phyloP scores from a whole-genome alignment of 225 moss, liverwort and hornwort species.

The Antitrichia curtipendula region DNA sequence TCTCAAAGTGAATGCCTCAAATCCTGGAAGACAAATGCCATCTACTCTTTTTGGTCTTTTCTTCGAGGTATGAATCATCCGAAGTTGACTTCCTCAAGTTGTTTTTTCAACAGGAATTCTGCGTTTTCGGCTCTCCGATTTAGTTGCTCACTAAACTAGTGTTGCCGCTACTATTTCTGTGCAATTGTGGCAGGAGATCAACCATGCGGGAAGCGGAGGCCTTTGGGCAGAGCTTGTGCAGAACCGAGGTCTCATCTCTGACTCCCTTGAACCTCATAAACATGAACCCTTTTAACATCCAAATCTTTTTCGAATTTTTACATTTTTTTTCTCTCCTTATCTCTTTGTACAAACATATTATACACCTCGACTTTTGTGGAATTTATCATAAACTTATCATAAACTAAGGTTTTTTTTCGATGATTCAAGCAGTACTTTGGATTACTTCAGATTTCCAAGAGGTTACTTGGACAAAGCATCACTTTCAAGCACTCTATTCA shows the following conservation, averaged over 20 bases:
- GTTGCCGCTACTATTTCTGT: not conserved
- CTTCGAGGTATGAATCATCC: conserved; percentile 49
- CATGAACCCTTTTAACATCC: not conserved
- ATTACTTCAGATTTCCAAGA: not conserved
- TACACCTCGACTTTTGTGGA: too few relatives aligned
- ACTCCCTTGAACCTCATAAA: not conserved
- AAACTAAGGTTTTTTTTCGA: not conserved
- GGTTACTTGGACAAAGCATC: not conserved
- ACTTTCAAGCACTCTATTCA: not conserved
- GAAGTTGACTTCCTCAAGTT: not conserved
- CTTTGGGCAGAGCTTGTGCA: conserved; percentile 89
- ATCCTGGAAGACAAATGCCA: conserved; percentile 40
- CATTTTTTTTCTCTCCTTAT: not conserved
- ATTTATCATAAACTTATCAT: not conserved
- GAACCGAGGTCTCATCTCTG: conserved; percentile 50
- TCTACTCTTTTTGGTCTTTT: conserved; percentile 72
- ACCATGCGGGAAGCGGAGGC: conserved; percentile 86
- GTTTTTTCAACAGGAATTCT: not conserved
- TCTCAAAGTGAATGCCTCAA: conserved; percentile 39
- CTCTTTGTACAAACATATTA: not conserved
- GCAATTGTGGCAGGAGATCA: conserved; percentile 63
- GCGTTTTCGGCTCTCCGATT: not conserved
- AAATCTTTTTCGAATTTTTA: not conserved
- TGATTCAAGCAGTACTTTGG: not conserved
- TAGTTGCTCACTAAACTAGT: not conserved